A percentile compares a stretch with the other conserved stretches of the same genome.
Evolutionary conservation across 164 flowering plant genomes (phyloP).

Genomic region (Aristolochia californica): DNA sequence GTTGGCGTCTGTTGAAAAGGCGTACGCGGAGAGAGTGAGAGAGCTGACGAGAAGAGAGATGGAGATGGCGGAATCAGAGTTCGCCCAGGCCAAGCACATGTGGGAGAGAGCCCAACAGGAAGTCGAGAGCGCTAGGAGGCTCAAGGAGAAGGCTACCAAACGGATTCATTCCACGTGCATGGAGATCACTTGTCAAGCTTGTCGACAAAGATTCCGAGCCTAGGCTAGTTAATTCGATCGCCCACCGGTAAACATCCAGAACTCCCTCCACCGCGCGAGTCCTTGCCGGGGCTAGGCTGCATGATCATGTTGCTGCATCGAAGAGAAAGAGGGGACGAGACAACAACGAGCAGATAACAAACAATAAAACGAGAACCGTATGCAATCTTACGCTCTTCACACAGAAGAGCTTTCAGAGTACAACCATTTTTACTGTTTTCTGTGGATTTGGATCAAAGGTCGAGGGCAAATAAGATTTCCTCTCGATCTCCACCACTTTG

Average conservation of each 20-base stretch:
- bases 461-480: too few relatives aligned
- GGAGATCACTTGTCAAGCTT: slow-evolving; percentile 91
- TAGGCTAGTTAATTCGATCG: slow-evolving; percentile 1
- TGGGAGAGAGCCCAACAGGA: slow-evolving; percentile 85
- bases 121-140: slow-evolving; percentile 54
- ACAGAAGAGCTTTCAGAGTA: too few relatives aligned
- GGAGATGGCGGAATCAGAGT: slow-evolving; percentile 87
- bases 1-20: slow-evolving; percentile 76
- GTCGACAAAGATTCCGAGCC: slow-evolving; percentile 66
- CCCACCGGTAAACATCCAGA: not conserved
- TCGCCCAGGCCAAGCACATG: slow-evolving; percentile 61
- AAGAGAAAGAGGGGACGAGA: not conserved
- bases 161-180: slow-evolving; percentile 52
- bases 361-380: not conserved
- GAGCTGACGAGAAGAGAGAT: slow-evolving; percentile 82
- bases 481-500: too few relatives aligned
- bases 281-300: too few relatives aligned
- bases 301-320: not conserved
- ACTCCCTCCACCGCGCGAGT: too few relatives aligned
- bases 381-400: not conserved
- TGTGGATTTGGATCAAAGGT: too few relatives aligned
- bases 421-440: too few relatives aligned
- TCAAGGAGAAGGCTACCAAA: slow-evolving; percentile 51
- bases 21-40: slow-evolving; percentile 83
- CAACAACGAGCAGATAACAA: not conserved